Evolutionary conservation across 352 stramenopile genomes (phyloP).

Genomic region (Pythium vanterpoolii): DNA sequence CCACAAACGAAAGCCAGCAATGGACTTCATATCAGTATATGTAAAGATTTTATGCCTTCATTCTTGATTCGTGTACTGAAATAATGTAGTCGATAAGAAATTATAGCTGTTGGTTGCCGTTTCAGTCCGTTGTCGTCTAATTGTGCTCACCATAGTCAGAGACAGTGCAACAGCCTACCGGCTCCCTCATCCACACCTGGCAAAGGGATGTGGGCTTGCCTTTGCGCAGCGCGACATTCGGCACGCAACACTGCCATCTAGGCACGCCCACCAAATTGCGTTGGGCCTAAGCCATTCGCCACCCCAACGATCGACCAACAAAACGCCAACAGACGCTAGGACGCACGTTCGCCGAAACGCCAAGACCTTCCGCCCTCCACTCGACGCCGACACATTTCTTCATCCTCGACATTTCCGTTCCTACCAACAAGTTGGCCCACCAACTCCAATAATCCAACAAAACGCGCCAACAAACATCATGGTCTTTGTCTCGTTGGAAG

Average conservation of each 20-base stretch:
- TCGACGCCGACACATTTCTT: neutral
- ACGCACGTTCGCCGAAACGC: neutral
- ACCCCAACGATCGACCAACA: neutral
- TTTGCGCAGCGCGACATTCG: slow-evolving; percentile 19
- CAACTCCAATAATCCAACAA: neutral
- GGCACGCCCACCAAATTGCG: too few species aligned
- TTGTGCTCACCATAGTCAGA: slow-evolving; percentile 7
- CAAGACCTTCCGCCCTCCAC: neutral
- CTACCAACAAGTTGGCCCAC: neutral
- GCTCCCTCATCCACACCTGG: slow-evolving; percentile 18
- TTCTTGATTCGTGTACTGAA: neutral
- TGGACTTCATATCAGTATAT: neutral
- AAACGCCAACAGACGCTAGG: neutral
- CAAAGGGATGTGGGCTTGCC: slow-evolving; percentile 8
- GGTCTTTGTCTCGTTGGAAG: slow-evolving; percentile 80
- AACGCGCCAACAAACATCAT: slow-evolving; percentile 27
- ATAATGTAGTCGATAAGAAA: neutral
- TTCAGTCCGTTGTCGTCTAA: slow-evolving; percentile 17
- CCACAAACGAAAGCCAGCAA: neutral
- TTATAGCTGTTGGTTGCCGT: slow-evolving; percentile 13
- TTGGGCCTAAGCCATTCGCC: slow-evolving; percentile 9
- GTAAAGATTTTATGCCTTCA: neutral
- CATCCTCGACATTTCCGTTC: neutral
- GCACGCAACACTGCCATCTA: slow-evolving; percentile 6
- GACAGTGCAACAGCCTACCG: neutral